Evolutionary conservation across 257 asterid genomes (phyloP), one percentile per base, ranked within the genome.

Genomic region (Solanum appendiculatum): DNA sequence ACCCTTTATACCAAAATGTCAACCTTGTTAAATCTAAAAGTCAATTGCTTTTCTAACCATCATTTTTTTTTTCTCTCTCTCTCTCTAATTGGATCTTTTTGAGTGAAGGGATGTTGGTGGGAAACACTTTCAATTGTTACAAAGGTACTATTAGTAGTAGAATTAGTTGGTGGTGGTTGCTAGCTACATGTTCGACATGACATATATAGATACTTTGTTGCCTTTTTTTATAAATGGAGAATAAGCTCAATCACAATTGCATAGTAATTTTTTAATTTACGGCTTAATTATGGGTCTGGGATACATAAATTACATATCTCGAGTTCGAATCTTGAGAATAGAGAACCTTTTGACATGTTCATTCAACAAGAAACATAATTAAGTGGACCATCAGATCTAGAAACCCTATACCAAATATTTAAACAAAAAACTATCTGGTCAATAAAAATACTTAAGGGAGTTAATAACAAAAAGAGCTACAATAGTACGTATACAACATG

Each of bases 101-200:
- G 88, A 82, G 88, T 83, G 90, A 92, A 91, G 93, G 91, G 86
- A 83, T 84, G 88, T 73, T 92, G 92, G 91, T 93, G 95, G 94
- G 91, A 87, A 90, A 90, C 93, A 92, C 89, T 23, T 23, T 54
- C 63, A 18, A 54, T 54, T 54, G 63, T n/a, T 60, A 23, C 68
- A 4, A n/a, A 60, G 7, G 16, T 5, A n/a, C 7, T 63, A 42
- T n/a, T 86, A 91, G 91, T 93, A 21, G 66, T 89, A 54, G n/a
- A 18, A 54, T n/a, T 54, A 6, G 63, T 54, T 54, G 63, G 63
- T 89, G 95, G 87, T 72, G 29, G 46, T 66, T 36, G 70, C 83
- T 86, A 86, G 85, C 88, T 89, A 73, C 83, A 88, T 89, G 78
- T 87, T 86, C 86, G 37, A 33, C 60, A 83, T 64, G 58, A 58